Evolutionary conservation across 108 stramenopile species (phyloP).

Genomic region (Mediolabrus comicus): DNA sequence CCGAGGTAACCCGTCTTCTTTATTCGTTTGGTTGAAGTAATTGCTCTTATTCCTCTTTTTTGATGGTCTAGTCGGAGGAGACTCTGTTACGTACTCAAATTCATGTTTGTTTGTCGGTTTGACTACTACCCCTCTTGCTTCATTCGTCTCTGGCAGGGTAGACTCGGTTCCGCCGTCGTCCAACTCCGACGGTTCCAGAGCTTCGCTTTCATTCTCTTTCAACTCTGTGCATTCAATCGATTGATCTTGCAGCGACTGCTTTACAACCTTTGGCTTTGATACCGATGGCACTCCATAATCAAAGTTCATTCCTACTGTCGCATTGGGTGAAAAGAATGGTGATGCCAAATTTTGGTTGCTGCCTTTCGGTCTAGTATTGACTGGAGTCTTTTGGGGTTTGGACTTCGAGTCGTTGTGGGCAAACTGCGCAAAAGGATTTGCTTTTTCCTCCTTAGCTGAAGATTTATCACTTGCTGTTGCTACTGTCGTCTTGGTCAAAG

Average conservation of each 20-base stretch:
- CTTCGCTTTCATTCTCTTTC: background rate
- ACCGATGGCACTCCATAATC: constrained; percentile 14
- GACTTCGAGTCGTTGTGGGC: background rate
- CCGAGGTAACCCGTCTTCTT: constrained; percentile 16
- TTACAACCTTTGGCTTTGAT: background rate
- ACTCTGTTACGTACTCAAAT: constrained; percentile 20
- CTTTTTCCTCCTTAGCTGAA: background rate
- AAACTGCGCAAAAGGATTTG: constrained; percentile 20
- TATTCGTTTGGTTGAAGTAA: background rate
- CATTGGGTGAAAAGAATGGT: constrained; percentile 15
- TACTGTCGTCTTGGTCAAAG: background rate
- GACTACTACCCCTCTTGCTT: background rate
- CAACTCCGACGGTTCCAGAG: constrained; percentile 1
- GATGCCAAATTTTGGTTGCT: background rate
- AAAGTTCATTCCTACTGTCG: constrained; percentile 20
- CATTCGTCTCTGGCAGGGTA: background rate
- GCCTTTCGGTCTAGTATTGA: background rate
- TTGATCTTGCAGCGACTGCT: background rate
- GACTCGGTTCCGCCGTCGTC: background rate
- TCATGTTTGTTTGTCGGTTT: background rate
- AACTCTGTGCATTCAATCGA: background rate
- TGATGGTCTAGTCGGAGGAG: constrained; percentile 12
- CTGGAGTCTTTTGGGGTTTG: background rate
- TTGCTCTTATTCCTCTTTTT: too few species aligned
- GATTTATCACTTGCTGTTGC: background rate